Conservation (phyloP, 441 rosid species). For the Gossypium davidsonii region DNA sequence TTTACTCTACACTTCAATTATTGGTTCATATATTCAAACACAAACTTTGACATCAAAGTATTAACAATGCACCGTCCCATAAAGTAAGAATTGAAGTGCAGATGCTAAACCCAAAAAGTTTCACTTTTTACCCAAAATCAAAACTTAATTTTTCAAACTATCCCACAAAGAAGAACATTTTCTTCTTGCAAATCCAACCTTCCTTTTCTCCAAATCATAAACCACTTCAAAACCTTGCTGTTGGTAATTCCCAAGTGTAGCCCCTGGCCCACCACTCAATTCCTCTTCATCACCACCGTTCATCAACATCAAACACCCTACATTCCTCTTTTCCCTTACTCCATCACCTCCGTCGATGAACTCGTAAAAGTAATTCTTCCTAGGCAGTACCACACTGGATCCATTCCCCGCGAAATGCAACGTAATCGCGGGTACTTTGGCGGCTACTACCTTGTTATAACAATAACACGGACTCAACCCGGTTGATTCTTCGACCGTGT, state of each 20-base stretch:
- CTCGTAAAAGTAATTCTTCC: slow-evolving; percentile 67
- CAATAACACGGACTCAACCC: slow-evolving; percentile 81
- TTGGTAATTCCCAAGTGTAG: slow-evolving; percentile 76
- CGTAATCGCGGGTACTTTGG: slow-evolving; percentile 42
- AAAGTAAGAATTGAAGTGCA: slow-evolving; percentile 26
- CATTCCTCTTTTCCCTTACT: slow-evolving; percentile 35
- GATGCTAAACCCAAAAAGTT: background rate
- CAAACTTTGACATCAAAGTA: background rate
- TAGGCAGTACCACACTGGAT: slow-evolving; percentile 68
- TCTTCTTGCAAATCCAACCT: slow-evolving; percentile 80
- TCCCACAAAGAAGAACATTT: slow-evolving; percentile 85
- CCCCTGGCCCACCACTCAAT: slow-evolving; percentile 74
- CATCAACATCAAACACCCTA: slow-evolving; percentile 86
- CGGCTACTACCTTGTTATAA: slow-evolving; percentile 24
- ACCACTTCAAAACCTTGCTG: slow-evolving; percentile 96
- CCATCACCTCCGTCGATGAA: slow-evolving; percentile 62
- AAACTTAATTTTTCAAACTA: slow-evolving; percentile 34
- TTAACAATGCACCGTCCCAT: background rate
- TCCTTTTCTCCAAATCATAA: slow-evolving; percentile 64
- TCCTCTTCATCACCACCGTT: slow-evolving; percentile 86
- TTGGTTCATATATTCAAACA: slow-evolving; percentile 18
- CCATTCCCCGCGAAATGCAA: slow-evolving; percentile 64
- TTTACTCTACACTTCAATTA: slow-evolving; percentile 18
- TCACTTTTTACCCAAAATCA: background rate
- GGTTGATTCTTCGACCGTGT: slow-evolving; percentile 44